Evolutionary conservation across 2,329 filamentous ascomycete species (phyloP).

Genomic region (Penicillium rolfsii): DNA sequence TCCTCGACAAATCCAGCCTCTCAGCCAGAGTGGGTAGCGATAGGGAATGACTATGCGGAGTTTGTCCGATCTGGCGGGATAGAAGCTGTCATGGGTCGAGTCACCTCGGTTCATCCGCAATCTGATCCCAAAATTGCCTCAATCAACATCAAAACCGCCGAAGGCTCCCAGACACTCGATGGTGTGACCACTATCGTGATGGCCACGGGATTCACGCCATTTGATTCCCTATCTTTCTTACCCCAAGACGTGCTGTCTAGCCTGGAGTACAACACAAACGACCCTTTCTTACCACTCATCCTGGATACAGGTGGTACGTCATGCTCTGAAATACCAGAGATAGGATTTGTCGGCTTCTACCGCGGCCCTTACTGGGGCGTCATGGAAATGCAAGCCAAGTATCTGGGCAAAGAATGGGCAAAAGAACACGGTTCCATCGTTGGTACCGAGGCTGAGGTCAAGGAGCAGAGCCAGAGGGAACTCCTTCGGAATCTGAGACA

Average conservation of each 20-base stretch:
- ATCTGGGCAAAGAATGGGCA: slow-evolving; percentile 66
- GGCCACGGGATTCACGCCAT: slow-evolving; percentile 74
- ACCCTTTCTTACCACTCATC: slow-evolving; percentile 63
- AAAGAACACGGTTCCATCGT: slow-evolving; percentile 21
- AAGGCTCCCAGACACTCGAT: slow-evolving; percentile 50
- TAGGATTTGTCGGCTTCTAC: slow-evolving; percentile 84
- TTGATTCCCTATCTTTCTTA: slow-evolving; percentile 67
- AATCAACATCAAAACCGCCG: slow-evolving; percentile 43
- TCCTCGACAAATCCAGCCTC: slow-evolving; percentile 47
- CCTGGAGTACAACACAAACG: slow-evolving; percentile 61
- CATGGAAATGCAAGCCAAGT: slow-evolving; percentile 81
- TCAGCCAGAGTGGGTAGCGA: slow-evolving; percentile 66
- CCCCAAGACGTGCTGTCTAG: slow-evolving; percentile 57
- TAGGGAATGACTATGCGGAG: slow-evolving; percentile 73
- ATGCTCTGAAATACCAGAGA: slow-evolving; percentile 61
- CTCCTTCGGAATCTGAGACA: slow-evolving; percentile 29
- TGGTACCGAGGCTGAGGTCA: slow-evolving; percentile 11
- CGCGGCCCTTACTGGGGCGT: slow-evolving; percentile 83
- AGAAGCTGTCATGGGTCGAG: slow-evolving; percentile 52
- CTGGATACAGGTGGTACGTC: slow-evolving; percentile 70
- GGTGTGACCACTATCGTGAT: slow-evolving; percentile 70
- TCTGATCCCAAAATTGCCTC: slow-evolving; percentile 11
- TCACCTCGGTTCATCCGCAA: slow-evolving; percentile 18
- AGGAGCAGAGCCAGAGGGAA: slow-evolving; percentile 26
- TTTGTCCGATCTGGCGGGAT: slow-evolving; percentile 71